phyloP scores from a whole-genome alignment of 108 stramenopile genomes.

The Halocafeteria seosinensis region DNA sequence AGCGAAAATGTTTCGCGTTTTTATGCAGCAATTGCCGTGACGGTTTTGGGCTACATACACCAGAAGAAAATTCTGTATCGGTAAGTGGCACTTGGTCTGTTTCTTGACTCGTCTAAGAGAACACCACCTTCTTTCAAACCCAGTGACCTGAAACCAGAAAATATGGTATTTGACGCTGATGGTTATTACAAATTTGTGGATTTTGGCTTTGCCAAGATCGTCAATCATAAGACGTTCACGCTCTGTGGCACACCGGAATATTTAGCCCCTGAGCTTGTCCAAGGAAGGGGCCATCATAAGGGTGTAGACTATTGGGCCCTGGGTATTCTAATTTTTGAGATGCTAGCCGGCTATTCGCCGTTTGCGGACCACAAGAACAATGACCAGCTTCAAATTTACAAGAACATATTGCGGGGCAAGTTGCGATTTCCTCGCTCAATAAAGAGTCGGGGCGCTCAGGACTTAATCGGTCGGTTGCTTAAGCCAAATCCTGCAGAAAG shows the following conservation, averaged over 20 bases:
- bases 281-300: constrained; percentile 62
- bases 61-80: background rate
- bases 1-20: constrained; percentile 43
- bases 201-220: constrained; percentile 95
- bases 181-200: constrained; percentile 93
- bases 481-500: constrained; percentile 7
- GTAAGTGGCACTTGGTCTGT: no score
- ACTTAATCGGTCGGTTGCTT: constrained; percentile 8
- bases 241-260: constrained; percentile 95
- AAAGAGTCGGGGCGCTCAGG: background rate
- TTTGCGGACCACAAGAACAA: background rate
- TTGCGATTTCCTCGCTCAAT: background rate
- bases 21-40: constrained; percentile 15
- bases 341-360: constrained; percentile 58
- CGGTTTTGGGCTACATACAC: background rate
- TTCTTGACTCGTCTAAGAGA: background rate
- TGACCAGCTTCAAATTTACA: background rate
- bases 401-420: background rate
- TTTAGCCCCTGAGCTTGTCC: constrained; percentile 90
- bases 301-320: constrained; percentile 97
- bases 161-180: constrained; percentile 60
- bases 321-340: constrained; percentile 87
- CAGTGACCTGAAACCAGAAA: constrained; percentile 60
- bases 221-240: constrained; percentile 79
- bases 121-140: constrained; percentile 24